Evolutionary conservation across 768 basidiomycete genomes (phyloP).

Genomic region (Multifurca ochricompacta): DNA sequence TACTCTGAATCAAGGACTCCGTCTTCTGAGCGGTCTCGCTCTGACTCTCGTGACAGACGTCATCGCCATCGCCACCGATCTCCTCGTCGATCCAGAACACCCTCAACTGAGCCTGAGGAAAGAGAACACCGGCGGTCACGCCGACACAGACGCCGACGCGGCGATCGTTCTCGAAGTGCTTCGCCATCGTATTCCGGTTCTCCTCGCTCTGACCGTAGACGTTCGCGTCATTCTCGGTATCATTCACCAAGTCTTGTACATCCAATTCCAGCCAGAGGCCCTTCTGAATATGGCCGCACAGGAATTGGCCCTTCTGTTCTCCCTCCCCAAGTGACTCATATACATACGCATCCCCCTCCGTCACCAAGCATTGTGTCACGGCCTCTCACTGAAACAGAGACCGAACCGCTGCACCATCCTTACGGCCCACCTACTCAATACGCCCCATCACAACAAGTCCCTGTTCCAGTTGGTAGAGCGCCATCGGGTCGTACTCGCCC

Average conservation of each 20-base stretch:
- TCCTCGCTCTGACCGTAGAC: background rate
- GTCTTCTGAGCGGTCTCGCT: background rate
- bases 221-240: background rate
- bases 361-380: background rate
- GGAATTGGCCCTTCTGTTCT: background rate
- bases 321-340: background rate
- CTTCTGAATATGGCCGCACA: slow-evolving; percentile 1
- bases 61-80: background rate
- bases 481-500: slow-evolving; percentile 2
- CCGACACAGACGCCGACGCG: background rate
- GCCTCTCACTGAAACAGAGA: background rate
- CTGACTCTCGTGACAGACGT: background rate
- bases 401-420: slow-evolving; percentile 9
- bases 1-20: slow-evolving; percentile 6
- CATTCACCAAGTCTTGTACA: background rate
- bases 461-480: background rate
- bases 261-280: background rate
- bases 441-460: background rate
- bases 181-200: background rate
- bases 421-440: background rate
- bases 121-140: background rate
- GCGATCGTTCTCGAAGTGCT: background rate
- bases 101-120: background rate
- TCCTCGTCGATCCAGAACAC: background rate
- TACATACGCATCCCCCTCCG: slow-evolving; percentile 1